Evolutionary conservation across 2,329 filamentous ascomycete genomes (phyloP).

Genomic region (Stagonosporopsis vannaccii): DNA sequence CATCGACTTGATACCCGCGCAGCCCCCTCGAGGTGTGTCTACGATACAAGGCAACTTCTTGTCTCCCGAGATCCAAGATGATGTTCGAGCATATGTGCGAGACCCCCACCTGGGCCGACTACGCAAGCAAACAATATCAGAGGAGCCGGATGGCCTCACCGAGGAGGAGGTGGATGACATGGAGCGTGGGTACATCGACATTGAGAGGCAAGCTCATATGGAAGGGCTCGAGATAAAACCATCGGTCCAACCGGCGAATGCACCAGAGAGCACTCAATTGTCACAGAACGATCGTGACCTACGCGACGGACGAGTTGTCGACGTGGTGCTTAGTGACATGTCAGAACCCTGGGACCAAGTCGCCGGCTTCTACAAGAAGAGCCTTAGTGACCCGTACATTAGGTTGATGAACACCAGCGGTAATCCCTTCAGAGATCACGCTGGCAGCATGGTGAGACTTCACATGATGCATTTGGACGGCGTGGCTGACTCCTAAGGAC

Average conservation of each 20-base stretch:
- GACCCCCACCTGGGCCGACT: conserved; percentile 67
- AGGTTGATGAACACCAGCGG: conserved; percentile 99
- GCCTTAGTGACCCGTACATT: conserved; percentile 91
- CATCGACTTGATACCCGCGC: conserved; percentile 91
- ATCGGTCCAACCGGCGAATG: conserved; percentile 21
- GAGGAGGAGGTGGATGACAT: conserved; percentile 52
- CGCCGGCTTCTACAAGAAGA: conserved; percentile 80
- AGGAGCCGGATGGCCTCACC: conserved; percentile 39
- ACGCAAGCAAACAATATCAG: conserved; percentile 40
- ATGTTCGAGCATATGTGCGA: conserved; percentile 78
- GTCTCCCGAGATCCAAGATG: conserved; percentile 72
- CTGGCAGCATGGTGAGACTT: conserved; percentile 84
- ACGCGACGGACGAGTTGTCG: conserved; percentile 69
- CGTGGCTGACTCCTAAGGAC: conserved; percentile 66
- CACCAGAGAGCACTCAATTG: conserved; percentile 29
- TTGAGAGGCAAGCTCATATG: conserved; percentile 61
- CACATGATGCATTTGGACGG: background rate
- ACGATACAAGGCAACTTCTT: conserved; percentile 96
- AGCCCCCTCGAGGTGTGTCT: conserved; percentile 89
- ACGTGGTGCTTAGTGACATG: conserved; percentile 98
- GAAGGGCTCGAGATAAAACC: conserved; percentile 34
- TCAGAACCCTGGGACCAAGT: conserved; percentile 93
- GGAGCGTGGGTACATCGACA: conserved; percentile 69
- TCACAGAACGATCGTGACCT: conserved; percentile 46
- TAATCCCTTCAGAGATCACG: conserved; percentile 84